Evolutionary conservation across 495 filamentous ascomycete species (phyloP).

Genomic region (Penicillium odoratum): DNA sequence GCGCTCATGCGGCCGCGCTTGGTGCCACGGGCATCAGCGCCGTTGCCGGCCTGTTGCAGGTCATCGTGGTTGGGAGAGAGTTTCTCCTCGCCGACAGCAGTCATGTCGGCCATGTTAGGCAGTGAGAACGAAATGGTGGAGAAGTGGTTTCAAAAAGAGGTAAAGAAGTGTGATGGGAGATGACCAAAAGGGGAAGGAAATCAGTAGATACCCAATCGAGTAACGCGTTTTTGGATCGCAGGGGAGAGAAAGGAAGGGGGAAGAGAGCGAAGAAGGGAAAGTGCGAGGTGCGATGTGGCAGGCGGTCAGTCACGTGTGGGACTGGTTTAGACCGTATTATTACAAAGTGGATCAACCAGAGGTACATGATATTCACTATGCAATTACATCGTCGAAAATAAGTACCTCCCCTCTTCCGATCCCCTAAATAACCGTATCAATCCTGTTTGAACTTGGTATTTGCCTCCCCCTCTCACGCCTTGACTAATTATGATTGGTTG

Average conservation of each 20-base stretch:
- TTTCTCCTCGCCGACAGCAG: slow-evolving; percentile 48
- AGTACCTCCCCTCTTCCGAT: background rate
- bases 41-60: slow-evolving; percentile 51
- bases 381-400: background rate
- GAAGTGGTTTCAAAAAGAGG: slow-evolving; percentile 4
- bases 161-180: slow-evolving; percentile 15
- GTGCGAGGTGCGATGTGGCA: slow-evolving; percentile 38
- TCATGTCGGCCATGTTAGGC: slow-evolving; percentile 44
- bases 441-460: slow-evolving; percentile 3
- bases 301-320: slow-evolving; percentile 41
- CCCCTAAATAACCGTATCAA: background rate
- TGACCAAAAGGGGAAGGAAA: slow-evolving; percentile 52
- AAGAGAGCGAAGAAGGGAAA: slow-evolving; percentile 44
- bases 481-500: slow-evolving; percentile 2
- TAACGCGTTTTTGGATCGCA: slow-evolving; percentile 53
- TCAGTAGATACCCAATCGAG: slow-evolving; percentile 51
- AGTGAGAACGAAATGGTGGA: slow-evolving; percentile 5
- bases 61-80: slow-evolving; percentile 53
- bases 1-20: slow-evolving; percentile 85
- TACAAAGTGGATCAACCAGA: background rate
- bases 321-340: background rate
- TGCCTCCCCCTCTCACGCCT: slow-evolving; percentile 5
- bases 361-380: background rate
- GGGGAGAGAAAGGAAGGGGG: slow-evolving; percentile 41
- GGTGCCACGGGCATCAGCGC: slow-evolving; percentile 73